A percentile compares a stretch with the other conserved stretches of the same genome.
phyloP scores from a whole-genome alignment of 345 rosid genomes.

The Hevea brasiliensis region DNA sequence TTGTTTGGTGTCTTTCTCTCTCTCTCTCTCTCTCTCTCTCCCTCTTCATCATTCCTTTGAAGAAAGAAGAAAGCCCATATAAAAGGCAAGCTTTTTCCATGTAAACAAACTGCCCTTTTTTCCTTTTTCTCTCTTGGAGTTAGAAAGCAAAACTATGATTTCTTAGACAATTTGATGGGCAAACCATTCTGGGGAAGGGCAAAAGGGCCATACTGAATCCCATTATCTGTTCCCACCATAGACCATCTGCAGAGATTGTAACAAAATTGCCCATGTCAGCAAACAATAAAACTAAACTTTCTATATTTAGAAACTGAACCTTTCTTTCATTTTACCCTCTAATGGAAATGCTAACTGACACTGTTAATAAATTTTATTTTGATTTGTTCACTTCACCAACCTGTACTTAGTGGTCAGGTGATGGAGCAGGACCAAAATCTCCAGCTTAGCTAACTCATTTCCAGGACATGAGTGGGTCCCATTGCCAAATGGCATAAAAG shows the following conservation, averaged over 20 bases:
- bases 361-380: background rate
- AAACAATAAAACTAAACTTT: constrained; percentile 10
- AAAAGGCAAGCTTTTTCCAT: background rate
- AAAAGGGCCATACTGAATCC: constrained; percentile 82
- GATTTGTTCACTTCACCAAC: constrained; percentile 31
- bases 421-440: constrained; percentile 76
- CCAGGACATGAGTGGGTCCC: constrained; percentile 92
- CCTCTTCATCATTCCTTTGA: background rate
- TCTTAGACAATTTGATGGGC: constrained; percentile 62
- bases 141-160: constrained; percentile 18
- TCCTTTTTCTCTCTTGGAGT: background rate
- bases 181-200: constrained; percentile 81
- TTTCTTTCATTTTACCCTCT: background rate
- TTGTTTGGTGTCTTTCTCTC: background rate
- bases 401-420: constrained; percentile 89
- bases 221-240: constrained; percentile 48
- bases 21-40: background rate
- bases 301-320: constrained; percentile 11
- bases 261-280: constrained; percentile 30
- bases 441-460: constrained; percentile 79
- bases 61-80: background rate
- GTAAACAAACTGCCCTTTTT: background rate
- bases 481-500: constrained; percentile 89
- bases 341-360: background rate
- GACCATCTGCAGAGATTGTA: constrained; percentile 55